phyloP scores from a whole-genome alignment of 2,329 filamentous ascomycete species.

The Trichocomaceae sp. region DNA sequence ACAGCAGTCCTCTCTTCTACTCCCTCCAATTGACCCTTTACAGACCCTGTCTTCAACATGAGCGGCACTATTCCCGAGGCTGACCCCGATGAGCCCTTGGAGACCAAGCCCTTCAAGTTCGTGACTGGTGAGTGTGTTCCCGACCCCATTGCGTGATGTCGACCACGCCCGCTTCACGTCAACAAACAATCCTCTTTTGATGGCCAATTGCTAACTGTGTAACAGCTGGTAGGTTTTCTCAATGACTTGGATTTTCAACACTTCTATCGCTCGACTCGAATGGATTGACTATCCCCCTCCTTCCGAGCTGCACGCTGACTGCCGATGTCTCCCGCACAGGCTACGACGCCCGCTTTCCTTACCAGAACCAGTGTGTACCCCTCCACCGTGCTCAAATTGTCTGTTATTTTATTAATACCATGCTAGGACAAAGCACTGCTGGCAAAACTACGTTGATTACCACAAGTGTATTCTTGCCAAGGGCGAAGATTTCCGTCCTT shows the following conservation, averaged over 20 bases:
- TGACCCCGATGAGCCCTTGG: conserved; percentile 66
- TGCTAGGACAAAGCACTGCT: conserved; percentile 90
- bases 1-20: conserved; percentile 19
- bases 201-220: conserved; percentile 35
- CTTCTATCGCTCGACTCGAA: conserved; percentile 13
- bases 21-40: conserved; percentile 11
- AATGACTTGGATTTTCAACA: conserved; percentile 1
- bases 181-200: not conserved
- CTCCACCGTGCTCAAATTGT: not conserved
- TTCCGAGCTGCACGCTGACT: conserved; percentile 9
- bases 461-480: conserved; percentile 99
- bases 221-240: conserved; percentile 44
- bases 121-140: conserved; percentile 72
- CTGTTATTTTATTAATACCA: not conserved
- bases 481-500: conserved; percentile 96
- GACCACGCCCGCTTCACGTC: not conserved
- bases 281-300: conserved; percentile 5
- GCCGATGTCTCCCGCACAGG: conserved; percentile 48
- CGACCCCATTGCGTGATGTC: conserved; percentile 11
- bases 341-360: conserved; percentile 98
- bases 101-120: conserved; percentile 99
- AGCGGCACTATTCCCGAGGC: conserved; percentile 62
- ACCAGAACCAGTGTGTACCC: conserved; percentile 63
- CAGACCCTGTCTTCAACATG: conserved; percentile 58
- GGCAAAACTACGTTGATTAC: conserved; percentile 99